Evolutionary conservation across 1,284 basidiomycete genomes (phyloP), one percentile per base, ranked within the genome.

Genomic region (Schizophyllum amplum): DNA sequence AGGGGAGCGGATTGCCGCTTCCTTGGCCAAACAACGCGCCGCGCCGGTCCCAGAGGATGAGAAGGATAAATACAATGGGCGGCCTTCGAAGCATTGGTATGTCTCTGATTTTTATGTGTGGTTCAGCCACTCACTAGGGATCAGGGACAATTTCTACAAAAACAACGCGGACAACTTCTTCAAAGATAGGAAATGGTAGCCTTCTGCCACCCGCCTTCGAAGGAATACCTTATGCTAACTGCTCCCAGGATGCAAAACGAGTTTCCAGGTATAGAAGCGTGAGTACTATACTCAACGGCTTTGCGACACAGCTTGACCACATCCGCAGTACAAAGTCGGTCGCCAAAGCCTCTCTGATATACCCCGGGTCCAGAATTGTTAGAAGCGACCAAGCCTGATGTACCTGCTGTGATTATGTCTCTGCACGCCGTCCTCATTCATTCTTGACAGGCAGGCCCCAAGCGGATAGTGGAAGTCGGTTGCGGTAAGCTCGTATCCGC

Each of bases 91-190:
- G 57, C 81, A 87, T 66, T 91, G 88, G 87, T 86, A 64, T 59
- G 69, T 55, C 15, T 53, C 13, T 27, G 25, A 13, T 23, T 24
- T 23, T 27, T 7, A 47, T 55, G 56, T 27, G 5, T 42, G 24
- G 54, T 26, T 57, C 24, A 24, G 51, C 56, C 4, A 23, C 42
- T 15, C 13, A 50, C 17, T 3, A n/a, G 20, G 27, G 17, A 15
- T 4, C 66, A 95, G 93, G 93, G 88, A 97, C 68, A 84, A 86
- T 53, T 97, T 97, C 65, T 97, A 97, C 76, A 86, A 87, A 62
- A 79, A 78, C 60, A 93, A 95, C 64, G 79, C 86, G 47, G 78
- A 73, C 65, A 93, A 92, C 62, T 98, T 98, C 73, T 98, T 98
- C 77, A 87, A 90, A 52, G 86, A 97, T 71, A 79, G 94, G 55